These are phyloP conservation scores for Ramaria rubella DNA, from an alignment of 768 basidiomycete genomes.

Conservation along the genomic window DNA sequence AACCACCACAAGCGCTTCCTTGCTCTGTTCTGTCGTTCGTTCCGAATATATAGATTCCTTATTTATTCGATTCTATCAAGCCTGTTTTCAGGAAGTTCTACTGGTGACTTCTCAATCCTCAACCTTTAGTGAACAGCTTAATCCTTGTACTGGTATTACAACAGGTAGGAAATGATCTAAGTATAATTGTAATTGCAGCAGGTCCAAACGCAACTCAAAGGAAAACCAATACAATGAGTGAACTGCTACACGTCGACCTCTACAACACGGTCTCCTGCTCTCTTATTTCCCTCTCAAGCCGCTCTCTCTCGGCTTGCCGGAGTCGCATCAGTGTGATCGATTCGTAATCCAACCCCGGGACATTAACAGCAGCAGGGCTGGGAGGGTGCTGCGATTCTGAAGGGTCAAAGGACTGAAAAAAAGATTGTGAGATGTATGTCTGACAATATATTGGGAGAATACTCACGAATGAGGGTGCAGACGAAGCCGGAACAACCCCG, in stretches of 20 bases:
- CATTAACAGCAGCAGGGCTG: conserved; percentile 18
- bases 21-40: neutral
- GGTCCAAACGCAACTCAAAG: no score
- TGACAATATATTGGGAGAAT: neutral
- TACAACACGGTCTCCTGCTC: conserved; percentile 1
- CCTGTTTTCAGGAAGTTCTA: no score
- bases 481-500: neutral
- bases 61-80: no score
- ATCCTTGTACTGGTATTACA: no score
- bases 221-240: no score
- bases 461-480: conserved; percentile 2
- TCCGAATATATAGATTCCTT: neutral
- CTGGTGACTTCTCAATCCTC: no score
- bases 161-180: neutral
- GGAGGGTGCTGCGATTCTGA: neutral
- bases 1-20: neutral
- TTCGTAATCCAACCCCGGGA: conserved; percentile 63
- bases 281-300: conserved; percentile 42
- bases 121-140: no score
- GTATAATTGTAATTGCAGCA: no score
- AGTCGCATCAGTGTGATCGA: conserved; percentile 73
- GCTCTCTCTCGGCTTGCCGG: conserved; percentile 72
- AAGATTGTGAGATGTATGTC: neutral
- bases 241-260: neutral
- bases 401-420: conserved; percentile 1